Conservation (phyloP, 192 early-diverging fungal species). For the Coemansia sp. region DNA sequence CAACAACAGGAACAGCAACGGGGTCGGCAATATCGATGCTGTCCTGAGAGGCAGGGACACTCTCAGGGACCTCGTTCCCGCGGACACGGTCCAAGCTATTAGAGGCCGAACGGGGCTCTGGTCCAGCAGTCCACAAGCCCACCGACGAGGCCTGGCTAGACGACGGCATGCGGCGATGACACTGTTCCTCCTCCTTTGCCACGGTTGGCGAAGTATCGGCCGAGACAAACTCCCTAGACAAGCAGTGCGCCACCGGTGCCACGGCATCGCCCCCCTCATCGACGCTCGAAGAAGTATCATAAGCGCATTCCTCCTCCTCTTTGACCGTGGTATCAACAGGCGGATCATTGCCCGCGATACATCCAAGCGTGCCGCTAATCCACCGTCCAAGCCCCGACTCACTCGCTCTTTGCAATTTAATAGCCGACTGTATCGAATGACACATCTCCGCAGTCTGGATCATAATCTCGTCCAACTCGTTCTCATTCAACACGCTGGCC, state of each 20-base stretch:
- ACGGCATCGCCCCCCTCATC: neutral
- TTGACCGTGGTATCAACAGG: neutral
- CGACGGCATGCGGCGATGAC: neutral
- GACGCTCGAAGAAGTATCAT: neutral
- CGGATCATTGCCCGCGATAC: neutral
- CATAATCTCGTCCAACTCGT: constrained; percentile 56
- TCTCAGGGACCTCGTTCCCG: neutral
- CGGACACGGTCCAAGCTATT: neutral
- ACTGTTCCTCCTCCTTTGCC: neutral
- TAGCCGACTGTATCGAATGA: constrained; percentile 50
- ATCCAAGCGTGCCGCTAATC: constrained; percentile 27
- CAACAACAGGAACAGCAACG: constrained; percentile 5
- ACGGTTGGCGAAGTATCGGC: constrained; percentile 17
- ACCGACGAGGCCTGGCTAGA: constrained; percentile 7
- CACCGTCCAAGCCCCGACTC: constrained; percentile 42
- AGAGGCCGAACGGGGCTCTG: neutral
- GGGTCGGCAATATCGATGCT: constrained; percentile 22
- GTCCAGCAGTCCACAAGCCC: constrained; percentile 1
- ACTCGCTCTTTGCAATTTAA: constrained; percentile 28
- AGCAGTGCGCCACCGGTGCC: neutral
- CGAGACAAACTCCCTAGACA: constrained; percentile 16
- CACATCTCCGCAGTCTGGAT: constrained; percentile 49
- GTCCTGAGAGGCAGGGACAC: constrained; percentile 13
- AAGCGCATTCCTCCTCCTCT: neutral
- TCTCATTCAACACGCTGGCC: constrained; percentile 31